A percentile compares a stretch with the other conserved stretches of the same genome.
Evolutionary conservation across 2,329 filamentous ascomycete genomes (phyloP).

Genomic region (Emericellopsis atlantica): DNA sequence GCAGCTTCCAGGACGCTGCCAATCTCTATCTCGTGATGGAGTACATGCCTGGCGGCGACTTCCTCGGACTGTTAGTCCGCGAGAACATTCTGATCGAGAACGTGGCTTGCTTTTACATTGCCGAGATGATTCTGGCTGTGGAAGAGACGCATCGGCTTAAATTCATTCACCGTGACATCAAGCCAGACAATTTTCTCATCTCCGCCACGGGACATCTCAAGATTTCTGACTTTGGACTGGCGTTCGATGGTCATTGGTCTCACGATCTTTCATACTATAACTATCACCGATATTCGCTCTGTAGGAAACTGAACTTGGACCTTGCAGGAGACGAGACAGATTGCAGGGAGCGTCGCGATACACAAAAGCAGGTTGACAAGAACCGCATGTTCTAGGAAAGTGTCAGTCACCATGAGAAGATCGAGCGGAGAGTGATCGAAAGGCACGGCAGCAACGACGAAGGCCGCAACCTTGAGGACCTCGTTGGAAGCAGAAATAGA

Average conservation of each 20-base stretch:
- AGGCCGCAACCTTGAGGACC: conserved; percentile 15
- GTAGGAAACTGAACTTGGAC: conserved; percentile 63
- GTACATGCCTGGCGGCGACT: conserved; percentile 95
- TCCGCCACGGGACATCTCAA: conserved; percentile 80
- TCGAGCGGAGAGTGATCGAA: too few relatives aligned
- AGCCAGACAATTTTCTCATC: conserved; percentile 95
- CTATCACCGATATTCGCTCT: conserved; percentile 65
- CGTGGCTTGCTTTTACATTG: conserved; percentile 74
- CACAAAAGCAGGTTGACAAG: conserved; percentile 19
- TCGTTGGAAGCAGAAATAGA: conserved; percentile 59
- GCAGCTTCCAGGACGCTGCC: conserved; percentile 76
- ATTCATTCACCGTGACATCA: conserved; percentile 93
- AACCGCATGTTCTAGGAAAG: conserved; percentile 15
- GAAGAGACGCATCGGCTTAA: conserved; percentile 80
- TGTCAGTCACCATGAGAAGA: conserved; percentile 16
- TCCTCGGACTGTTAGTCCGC: conserved; percentile 73
- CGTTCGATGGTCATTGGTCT: conserved; percentile 90
- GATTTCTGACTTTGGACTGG: conserved; percentile 91
- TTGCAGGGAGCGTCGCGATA: conserved; percentile 33
- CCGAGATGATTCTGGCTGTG: conserved; percentile 91
- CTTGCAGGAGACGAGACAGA: conserved; percentile 67
- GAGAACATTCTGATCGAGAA: conserved; percentile 72
- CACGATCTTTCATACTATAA: conserved; percentile 83
- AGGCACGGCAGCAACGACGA: conserved; percentile 12
- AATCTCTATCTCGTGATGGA: conserved; percentile 95